Evolutionary conservation across 257 asterid species (phyloP).

Genomic region (Scutellaria baicalensis): DNA sequence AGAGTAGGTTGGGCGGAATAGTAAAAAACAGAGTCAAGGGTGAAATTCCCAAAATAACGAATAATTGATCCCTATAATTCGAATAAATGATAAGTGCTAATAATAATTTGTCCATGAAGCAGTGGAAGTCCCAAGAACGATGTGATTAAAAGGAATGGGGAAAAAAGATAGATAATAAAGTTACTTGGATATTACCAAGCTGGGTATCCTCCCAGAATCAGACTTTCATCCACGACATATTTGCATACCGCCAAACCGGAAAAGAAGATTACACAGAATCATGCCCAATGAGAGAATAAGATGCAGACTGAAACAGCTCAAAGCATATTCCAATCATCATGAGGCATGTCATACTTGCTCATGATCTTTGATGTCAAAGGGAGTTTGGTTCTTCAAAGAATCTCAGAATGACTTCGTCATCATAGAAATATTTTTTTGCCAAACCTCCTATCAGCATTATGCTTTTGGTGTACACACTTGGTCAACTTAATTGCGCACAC

Average conservation of each 20-base stretch:
- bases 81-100: background rate
- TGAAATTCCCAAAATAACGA: background rate
- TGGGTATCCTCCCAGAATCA: background rate
- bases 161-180: background rate
- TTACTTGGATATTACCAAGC: background rate
- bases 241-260: background rate
- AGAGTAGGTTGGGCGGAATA: background rate
- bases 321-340: no score
- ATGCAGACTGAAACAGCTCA: no score
- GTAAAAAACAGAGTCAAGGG: background rate
- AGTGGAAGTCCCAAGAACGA: no score
- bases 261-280: background rate
- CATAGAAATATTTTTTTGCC: background rate
- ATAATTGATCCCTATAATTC: background rate
- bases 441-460: background rate
- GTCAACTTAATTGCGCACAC: background rate
- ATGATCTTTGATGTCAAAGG: no score
- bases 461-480: background rate
- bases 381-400: no score
- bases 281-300: no score
- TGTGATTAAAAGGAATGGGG: background rate
- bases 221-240: background rate
- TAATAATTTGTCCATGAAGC: no score
- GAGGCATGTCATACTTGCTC: no score
- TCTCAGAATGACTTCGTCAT: background rate